These are phyloP conservation scores for Penicillium hesseltinei DNA, from an alignment of 2,329 filamentous ascomycete genomes.

Conservation along the genomic window DNA sequence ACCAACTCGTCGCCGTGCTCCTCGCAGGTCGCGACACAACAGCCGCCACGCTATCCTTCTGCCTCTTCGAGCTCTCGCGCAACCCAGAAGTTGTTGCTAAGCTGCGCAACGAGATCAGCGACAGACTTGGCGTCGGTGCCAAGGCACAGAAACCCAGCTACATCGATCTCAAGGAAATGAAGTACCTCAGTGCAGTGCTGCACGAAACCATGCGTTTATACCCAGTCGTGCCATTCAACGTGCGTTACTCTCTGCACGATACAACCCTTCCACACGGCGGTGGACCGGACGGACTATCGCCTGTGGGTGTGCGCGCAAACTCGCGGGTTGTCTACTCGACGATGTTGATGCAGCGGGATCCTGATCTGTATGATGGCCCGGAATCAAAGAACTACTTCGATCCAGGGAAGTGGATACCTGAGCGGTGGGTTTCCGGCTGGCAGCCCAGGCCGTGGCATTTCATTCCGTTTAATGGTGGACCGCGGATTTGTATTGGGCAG, in stretches of 20 bases:
- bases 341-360: conserved; percentile 52
- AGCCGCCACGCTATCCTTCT: conserved; percentile 75
- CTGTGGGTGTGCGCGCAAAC: conserved; percentile 49
- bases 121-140: conserved; percentile 61
- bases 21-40: conserved; percentile 84
- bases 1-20: conserved; percentile 79
- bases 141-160: conserved; percentile 60
- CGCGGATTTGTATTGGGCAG: conserved; percentile 57
- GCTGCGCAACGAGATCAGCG: conserved; percentile 70
- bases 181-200: conserved; percentile 69
- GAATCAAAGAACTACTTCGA: conserved; percentile 39
- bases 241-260: conserved; percentile 68
- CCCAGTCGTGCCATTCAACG: conserved; percentile 76
- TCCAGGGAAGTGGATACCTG: conserved; percentile 48
- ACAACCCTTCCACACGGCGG: conserved; percentile 71
- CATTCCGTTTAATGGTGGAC: conserved; percentile 55
- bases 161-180: conserved; percentile 80
- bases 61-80: conserved; percentile 75
- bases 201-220: conserved; percentile 78
- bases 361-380: conserved; percentile 49
- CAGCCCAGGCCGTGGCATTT: conserved; percentile 55
- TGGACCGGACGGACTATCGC: conserved; percentile 46
- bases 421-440: conserved; percentile 52
- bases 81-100: conserved; percentile 66
- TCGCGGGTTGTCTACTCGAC: conserved; percentile 53